Evolutionary conservation across 768 basidiomycete species (phyloP).

Genomic region (Suillus hirtellus): DNA sequence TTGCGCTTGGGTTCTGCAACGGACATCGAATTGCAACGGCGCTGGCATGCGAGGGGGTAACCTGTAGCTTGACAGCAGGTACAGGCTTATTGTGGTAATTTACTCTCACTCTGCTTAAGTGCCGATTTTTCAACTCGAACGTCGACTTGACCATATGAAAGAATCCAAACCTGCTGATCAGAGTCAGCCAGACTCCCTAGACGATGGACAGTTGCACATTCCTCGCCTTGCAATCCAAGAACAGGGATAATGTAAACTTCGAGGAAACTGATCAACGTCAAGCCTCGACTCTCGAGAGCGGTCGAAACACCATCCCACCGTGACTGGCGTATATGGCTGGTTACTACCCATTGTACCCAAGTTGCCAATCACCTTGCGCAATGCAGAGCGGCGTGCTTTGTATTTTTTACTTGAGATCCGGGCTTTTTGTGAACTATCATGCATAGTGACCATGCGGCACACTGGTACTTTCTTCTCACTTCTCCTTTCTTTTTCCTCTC

Average conservation of each 20-base stretch:
- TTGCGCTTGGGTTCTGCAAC: conserved; percentile 21
- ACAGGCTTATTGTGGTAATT: background rate
- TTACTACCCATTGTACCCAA: too few species aligned
- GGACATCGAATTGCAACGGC: conserved; percentile 20
- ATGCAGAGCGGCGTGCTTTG: background rate
- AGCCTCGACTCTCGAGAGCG: background rate
- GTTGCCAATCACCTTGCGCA: background rate
- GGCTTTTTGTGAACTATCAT: background rate
- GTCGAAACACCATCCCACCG: background rate
- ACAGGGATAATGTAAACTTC: background rate
- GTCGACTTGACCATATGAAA: too few species aligned
- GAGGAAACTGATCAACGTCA: background rate
- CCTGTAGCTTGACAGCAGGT: background rate
- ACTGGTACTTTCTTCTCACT: too few species aligned
- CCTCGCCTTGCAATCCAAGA: background rate
- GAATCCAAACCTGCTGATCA: too few species aligned
- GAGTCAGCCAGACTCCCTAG: background rate
- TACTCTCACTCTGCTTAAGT: background rate
- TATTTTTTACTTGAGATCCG: background rate
- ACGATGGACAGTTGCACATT: background rate
- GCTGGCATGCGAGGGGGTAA: conserved; percentile 2
- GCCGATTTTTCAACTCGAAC: too few species aligned
- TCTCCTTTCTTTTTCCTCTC: too few species aligned
- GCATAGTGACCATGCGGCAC: background rate
- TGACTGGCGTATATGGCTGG: background rate